A percentile compares a stretch with the other conserved stretches of the same genome.
Conservation (phyloP, 2,329 filamentous ascomycete species). For the Amylocarpus encephaloides region DNA sequence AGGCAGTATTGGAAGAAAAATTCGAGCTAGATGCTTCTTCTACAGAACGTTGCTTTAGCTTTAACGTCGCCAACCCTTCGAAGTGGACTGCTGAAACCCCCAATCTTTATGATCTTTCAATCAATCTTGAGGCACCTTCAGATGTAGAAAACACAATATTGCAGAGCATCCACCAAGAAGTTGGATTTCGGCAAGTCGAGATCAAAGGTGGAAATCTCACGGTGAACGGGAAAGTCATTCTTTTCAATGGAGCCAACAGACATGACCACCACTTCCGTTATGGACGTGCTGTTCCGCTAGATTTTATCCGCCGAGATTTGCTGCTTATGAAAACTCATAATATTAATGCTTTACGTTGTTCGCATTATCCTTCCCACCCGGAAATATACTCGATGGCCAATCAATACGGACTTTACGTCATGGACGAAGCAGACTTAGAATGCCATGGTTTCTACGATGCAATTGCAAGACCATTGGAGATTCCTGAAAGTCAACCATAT, state of each 20-base stretch:
- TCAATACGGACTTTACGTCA: constrained; percentile 57
- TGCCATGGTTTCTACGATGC: constrained; percentile 44
- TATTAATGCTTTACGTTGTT: constrained; percentile 64
- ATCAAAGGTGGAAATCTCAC: constrained; percentile 44
- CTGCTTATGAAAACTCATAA: constrained; percentile 50
- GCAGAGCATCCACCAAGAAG: constrained; percentile 34
- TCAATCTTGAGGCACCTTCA: constrained; percentile 27
- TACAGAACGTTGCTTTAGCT: constrained; percentile 10
- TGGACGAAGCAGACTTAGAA: constrained; percentile 51
- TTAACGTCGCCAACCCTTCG: constrained; percentile 42
- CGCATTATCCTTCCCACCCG: constrained; percentile 58
- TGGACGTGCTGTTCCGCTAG: constrained; percentile 44
- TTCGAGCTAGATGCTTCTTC: constrained; percentile 22
- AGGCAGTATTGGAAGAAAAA: constrained; percentile 39
- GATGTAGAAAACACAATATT: constrained; percentile 21
- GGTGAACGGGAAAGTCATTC: constrained; percentile 47
- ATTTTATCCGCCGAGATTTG: constrained; percentile 44
- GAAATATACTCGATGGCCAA: constrained; percentile 56
- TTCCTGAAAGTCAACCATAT: constrained; percentile 31
- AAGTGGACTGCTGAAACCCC: constrained; percentile 67
- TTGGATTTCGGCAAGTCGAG: constrained; percentile 49
- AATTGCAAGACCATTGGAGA: constrained; percentile 28
- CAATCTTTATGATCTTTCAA: constrained; percentile 47
- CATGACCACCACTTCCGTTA: constrained; percentile 61
- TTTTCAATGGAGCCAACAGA: constrained; percentile 49